A percentile compares a stretch with the other conserved stretches of the same genome.
Conservation (phyloP, 106 monocot genomes). For the Agapanthus africanus region DNA sequence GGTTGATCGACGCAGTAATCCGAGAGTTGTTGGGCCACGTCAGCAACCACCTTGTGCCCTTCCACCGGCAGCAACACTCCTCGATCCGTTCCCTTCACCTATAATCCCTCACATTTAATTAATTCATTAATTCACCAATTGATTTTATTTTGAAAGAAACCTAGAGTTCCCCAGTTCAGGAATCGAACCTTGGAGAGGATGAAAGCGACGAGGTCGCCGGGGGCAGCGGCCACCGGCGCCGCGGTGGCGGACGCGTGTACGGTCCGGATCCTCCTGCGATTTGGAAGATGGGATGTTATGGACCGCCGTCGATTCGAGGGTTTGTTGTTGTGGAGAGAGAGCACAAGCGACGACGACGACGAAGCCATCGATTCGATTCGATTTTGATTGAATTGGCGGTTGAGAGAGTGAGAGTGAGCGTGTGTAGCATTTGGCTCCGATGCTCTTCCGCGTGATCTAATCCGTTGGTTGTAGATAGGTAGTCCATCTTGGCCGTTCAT, state of each 20-base stretch:
- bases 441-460: background rate
- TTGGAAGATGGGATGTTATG: slow-evolving; percentile 2
- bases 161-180: background rate
- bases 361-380: too few relatives aligned
- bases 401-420: background rate
- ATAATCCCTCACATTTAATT: background rate
- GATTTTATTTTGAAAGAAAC: background rate
- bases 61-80: slow-evolving; percentile 66
- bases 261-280: slow-evolving; percentile 12
- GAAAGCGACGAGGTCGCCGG: slow-evolving; percentile 63
- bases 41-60: slow-evolving; percentile 61
- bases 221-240: slow-evolving; percentile 16
- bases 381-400: too few relatives aligned
- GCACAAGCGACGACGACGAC: background rate
- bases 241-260: slow-evolving; percentile 43
- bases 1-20: slow-evolving; percentile 72
- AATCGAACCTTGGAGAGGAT: slow-evolving; percentile 70
- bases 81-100: slow-evolving; percentile 88
- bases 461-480: background rate
- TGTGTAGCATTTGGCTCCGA: background rate
- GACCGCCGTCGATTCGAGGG: background rate
- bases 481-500: background rate
- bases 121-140: background rate
- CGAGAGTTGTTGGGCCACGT: slow-evolving; percentile 43
- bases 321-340: slow-evolving; percentile 7